Conservation (phyloP, 139 green algal species). For the Tetraselmis chui region DNA sequence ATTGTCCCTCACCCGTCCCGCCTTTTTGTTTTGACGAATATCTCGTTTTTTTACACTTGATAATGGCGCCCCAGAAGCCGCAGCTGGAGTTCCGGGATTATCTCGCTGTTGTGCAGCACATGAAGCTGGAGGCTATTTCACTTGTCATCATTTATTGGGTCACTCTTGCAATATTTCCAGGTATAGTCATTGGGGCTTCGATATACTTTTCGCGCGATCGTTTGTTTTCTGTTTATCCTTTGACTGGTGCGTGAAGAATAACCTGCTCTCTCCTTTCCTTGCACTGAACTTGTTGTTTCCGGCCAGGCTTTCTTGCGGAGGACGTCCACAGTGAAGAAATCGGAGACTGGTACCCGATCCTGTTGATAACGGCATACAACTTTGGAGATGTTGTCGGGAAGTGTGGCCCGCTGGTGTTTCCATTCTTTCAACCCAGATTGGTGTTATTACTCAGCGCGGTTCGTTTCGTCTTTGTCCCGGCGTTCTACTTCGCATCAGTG, state of each 20-base stretch:
- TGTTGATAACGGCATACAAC: slow-evolving; percentile 75
- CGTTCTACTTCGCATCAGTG: background rate
- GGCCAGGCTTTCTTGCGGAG: slow-evolving; percentile 64
- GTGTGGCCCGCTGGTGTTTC: slow-evolving; percentile 17
- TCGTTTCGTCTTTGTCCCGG: background rate
- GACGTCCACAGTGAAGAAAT: slow-evolving; percentile 61
- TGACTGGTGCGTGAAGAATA: too few relatives aligned
- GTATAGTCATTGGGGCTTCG: too few relatives aligned
- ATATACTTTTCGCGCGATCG: too few relatives aligned
- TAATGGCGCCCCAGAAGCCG: background rate
- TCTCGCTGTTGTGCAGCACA: background rate
- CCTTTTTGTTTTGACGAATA: too few relatives aligned
- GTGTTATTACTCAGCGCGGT: background rate
- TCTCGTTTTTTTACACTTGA: too few relatives aligned
- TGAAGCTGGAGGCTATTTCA: slow-evolving; percentile 11
- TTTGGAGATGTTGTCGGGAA: slow-evolving; percentile 60
- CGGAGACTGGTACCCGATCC: slow-evolving; percentile 78
- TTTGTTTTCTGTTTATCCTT: too few relatives aligned
- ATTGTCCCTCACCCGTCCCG: too few relatives aligned
- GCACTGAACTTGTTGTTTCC: too few relatives aligned
- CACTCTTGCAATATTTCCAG: slow-evolving; percentile 86
- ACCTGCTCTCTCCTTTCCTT: too few relatives aligned
- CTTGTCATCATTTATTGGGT: slow-evolving; percentile 41
- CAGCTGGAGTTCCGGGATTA: background rate
- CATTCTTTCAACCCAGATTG: slow-evolving; percentile 1